Evolutionary conservation across 306 rosid genomes (phyloP), one percentile per base, ranked within the genome.

Genomic region (Styphnolobium japonicum): DNA sequence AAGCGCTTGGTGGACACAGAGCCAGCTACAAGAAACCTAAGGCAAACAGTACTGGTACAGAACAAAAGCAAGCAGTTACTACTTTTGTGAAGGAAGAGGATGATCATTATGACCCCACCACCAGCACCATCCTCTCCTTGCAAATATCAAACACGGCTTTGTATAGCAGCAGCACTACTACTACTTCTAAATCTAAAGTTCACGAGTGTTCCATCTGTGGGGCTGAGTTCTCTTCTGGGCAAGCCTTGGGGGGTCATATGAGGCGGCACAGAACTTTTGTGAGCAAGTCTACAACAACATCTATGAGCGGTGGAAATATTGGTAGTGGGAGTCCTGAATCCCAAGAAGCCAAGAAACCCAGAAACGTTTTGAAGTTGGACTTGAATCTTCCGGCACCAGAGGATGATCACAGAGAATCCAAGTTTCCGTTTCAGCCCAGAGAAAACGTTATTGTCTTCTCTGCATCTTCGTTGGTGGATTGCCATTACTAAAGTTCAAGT

Each of bases 191-290:
- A 57, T 7, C 86, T 1, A 91, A 87, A 78, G 84, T 89, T 76
- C 98, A 94, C 6, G 97, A 86, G 82, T 94, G 98, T 73, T 87
- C 94, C 0, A 77, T 92, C 6, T 94, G 97, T 64, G 90, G 95
- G 9, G 88, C 95, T 34, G 95, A 90, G 33, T 94, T 92, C 76
- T 85, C 91, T 0, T 94, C 98, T 6, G 98, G 98, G 0, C 98
- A 94, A 88, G 98, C 98, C 11, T 83, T 94, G 18, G 98, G 98
- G 16, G 98, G 98, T 6, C 98, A 94, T 68, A 94, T 94, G 98
- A 87, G 98, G 43, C 60, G 97, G 67, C 98, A 94, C 36, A 86
- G 97, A 85, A 74, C 78, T 16, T 81, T 81, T n/a, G 34, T 79
- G 16, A 74, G 62, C 40, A 40, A 79, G 0, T 70, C 88, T 2